Base-by-base conservation (phyloP, 495 filamentous ascomycete genomes). In the Terfezia claveryi region DNA sequence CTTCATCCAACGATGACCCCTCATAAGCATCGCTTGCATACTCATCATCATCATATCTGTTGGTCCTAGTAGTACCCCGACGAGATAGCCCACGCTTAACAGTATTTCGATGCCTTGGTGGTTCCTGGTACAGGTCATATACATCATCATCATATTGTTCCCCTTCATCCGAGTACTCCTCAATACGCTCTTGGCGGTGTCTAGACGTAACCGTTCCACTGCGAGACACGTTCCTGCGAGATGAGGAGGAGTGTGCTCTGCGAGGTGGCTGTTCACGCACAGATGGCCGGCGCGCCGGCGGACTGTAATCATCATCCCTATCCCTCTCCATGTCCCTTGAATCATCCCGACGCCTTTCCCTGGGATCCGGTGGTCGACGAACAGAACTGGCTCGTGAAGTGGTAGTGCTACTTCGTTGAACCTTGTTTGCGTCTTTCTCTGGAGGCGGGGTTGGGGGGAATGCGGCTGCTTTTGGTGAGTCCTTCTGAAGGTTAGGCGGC, bases 391-490 rank as follows among this genome's bases (percentile, higher is more conserved):
- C 41, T 14, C 41, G 41, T 14, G 41, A 14, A 20, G 14, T 46
- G 12, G 41, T 46, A 6, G 41, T 46, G 41, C 8, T 46, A 20
- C 41, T 46, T 46, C 41, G 41, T 14, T 14, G 12, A 20, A 4
- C 14, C 8, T 46, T 46, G 41, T 20, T 20, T 14, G 41, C 23
- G 59, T 86, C 87, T 59, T 76, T 75, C 69, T 96, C 92, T 41
- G 91, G 92, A 7, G 91, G 91, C 51, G 91, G 91, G 14, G 91
- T 98, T 37, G 91, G 91, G 6, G 91, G 91, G 73, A 98, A 95
- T 51, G 50, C 41, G 11, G 37, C 14, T 10, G 23, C 37, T 36
- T 54, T 27, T 20, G 54, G 57, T 44, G 1, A 52, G 58, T 41
- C 59, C 57, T 52, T 63, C 56, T 44, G 37, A 20, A n/a, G 49